Evolutionary conservation across 805 yeast genomes (phyloP), one percentile per base, ranked within the genome.

Genomic region (Yarrowia deformans): DNA sequence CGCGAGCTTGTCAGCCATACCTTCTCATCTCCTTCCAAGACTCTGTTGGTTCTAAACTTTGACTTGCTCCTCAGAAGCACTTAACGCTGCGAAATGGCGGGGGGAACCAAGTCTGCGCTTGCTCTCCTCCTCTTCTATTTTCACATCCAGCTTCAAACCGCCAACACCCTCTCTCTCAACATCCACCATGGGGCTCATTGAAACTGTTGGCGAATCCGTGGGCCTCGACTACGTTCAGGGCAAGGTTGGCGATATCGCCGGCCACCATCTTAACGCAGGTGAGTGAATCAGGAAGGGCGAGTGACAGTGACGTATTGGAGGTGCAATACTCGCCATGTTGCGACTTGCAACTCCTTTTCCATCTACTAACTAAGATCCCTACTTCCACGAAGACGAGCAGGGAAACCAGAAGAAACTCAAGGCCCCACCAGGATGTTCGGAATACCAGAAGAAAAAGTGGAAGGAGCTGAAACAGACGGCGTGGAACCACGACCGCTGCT

Each of bases 401-500:
- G 81, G 82, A 69, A 77, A 87, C 37, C 46, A 56, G 13, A 83
- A 83, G 63, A 83, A 87, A 70, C 82, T 92, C 42, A 84, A 84
- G 71, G 82, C 91, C 14, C 90, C 93, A 0, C 83, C 82, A 1
- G 83, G 83, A 23, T 83, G 87, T 23, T 80, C 87, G 2, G 84
- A 85, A 66, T 80, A 82, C 46, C 95, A 92, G 72, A 85, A 83
- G 58, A 84, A 85, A 73, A 80, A 83, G 8, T 94, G 95, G 96
- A 90, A 88, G 75, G 79, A 77, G 34, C 80, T 93, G n/a, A 93
- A 89, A 75, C 82, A 80, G 64, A 84, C 86, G 70, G 98, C 98
- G 0, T 93, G 97, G 97, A 75, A 84, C 16, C 93, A 94, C 75
- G 98, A 94, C 76, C 84, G 85, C 72, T 91, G 96, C 76, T 85